A percentile compares a stretch with the other conserved stretches of the same genome.
Conservation (phyloP, 495 filamentous ascomycete species). For the Tuber magnatum region DNA sequence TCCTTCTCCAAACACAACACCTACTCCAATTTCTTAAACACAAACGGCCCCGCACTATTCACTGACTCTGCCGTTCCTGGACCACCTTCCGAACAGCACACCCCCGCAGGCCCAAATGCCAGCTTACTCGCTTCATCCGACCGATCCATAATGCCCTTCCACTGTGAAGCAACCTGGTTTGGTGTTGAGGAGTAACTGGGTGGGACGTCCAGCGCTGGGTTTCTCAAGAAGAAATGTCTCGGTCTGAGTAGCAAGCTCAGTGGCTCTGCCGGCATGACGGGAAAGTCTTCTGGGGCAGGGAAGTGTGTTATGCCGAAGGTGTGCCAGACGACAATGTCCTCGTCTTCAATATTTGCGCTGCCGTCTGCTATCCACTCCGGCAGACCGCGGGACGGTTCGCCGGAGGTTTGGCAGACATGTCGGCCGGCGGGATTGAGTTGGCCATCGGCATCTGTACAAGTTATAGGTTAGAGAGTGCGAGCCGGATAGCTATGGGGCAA, state of each 20-base stretch:
- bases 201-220: slow-evolving; percentile 80
- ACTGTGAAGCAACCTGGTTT: slow-evolving; percentile 54
- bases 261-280: slow-evolving; percentile 88
- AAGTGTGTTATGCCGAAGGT: slow-evolving; percentile 93
- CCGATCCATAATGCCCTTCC: slow-evolving; percentile 46
- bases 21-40: background rate
- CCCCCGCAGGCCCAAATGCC: slow-evolving; percentile 23
- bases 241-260: slow-evolving; percentile 79
- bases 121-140: slow-evolving; percentile 31
- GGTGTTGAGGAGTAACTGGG: slow-evolving; percentile 70
- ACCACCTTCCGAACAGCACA: slow-evolving; percentile 6
- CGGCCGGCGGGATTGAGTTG: slow-evolving; percentile 88
- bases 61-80: background rate
- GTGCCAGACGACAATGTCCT: slow-evolving; percentile 90
- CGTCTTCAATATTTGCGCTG: slow-evolving; percentile 67
- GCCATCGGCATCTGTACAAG: slow-evolving; percentile 60
- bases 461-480: slow-evolving; percentile 8
- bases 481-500: background rate
- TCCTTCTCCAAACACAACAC: background rate
- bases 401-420: slow-evolving; percentile 88
- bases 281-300: slow-evolving; percentile 87
- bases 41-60: background rate
- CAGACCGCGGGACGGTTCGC: slow-evolving; percentile 69
- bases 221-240: slow-evolving; percentile 77
- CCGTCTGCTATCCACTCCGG: slow-evolving; percentile 78